Evolutionary conservation across 768 basidiomycete genomes (phyloP), one percentile per base, ranked within the genome.

Genomic region (Suillus discolor): DNA sequence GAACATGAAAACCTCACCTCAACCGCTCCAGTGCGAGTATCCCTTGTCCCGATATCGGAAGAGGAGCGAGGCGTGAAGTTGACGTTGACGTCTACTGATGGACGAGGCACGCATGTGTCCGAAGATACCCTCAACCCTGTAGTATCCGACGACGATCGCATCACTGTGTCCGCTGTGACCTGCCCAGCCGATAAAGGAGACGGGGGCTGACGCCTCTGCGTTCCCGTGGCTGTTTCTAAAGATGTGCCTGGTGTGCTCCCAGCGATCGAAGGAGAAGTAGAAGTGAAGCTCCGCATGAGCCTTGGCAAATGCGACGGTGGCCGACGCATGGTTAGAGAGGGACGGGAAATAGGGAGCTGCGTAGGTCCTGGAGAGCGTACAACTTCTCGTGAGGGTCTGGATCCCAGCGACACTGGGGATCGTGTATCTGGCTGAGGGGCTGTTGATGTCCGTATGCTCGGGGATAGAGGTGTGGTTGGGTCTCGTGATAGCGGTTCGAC

Each of bases 401-500:
- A 25, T 23, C 36, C 15, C n/a, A 28, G 16, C 12, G 47, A 62
- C 16, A 23, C 34, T 13, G 9, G 12, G 12, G 59, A 41, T 44
- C 6, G 47, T n/a, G 74, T 23, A 20, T 76, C 73, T 12, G 71
- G 76, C 45, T 75, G 75, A 11, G 16, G 39, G 4, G 20, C 18
- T 18, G 57, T 6, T 41, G 39, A 15, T 59, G 39, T 3, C 23
- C 25, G 39, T 41, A 25, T 41, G 39, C 25, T 59, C 23, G 25
- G 18, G 16, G 39, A 59, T 28, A 41, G 23, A 41, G 39, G 57
- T n/a, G 57, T 41, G 20, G 8, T 38, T 15, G 31, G n/a, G 34
- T 57, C 55, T 36, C 39, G 57, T 41, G 39, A 20, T 18, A 23
- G 57, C 25, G 25, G 39, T 18, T 41, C 39, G 38, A 59, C 23